These are phyloP conservation scores for Tetrapisispora phaffii DNA, from an alignment of 805 yeast species.

Conservation along the genomic window DNA sequence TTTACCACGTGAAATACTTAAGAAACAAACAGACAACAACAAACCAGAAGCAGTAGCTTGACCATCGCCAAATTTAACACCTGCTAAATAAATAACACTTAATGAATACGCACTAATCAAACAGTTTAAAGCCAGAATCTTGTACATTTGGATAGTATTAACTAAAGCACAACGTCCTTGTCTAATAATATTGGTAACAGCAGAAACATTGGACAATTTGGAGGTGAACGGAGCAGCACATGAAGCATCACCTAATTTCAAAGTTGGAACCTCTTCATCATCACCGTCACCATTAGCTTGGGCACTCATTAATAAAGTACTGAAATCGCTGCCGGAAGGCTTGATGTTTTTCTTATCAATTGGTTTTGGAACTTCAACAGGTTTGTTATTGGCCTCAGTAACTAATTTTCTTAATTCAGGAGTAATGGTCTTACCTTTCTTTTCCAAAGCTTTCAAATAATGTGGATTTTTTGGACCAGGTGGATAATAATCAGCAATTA, in stretches of 20 bases:
- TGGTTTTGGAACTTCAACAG: conserved; percentile 27
- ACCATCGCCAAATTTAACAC: conserved; percentile 95
- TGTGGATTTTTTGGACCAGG: conserved; percentile 90
- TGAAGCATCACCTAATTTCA: conserved; percentile 95
- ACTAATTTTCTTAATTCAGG: conserved; percentile 60
- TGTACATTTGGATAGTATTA: conserved; percentile 97
- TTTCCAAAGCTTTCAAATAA: conserved; percentile 76
- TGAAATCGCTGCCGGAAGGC: conserved; percentile 35
- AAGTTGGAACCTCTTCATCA: conserved; percentile 74
- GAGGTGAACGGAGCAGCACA: conserved; percentile 99
- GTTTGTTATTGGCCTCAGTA: conserved; percentile 37
- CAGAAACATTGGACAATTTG: conserved; percentile 79
- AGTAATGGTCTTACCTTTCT: conserved; percentile 70
- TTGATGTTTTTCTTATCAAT: conserved; percentile 21
- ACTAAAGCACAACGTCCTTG: conserved; percentile 98
- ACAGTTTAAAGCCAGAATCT: conserved; percentile 92
- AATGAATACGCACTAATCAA: conserved; percentile 92
- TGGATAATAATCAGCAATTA: conserved; percentile 92
- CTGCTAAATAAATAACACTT: conserved; percentile 89
- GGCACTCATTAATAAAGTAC: conserved; percentile 27
- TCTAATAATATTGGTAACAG: conserved; percentile 88
- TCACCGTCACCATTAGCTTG: conserved; percentile 31
- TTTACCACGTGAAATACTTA: conserved; percentile 88
- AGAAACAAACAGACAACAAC: conserved; percentile 84
- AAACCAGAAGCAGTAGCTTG: conserved; percentile 97